Percentiles rank a stretch among this genome's conserved stretches.
Conservation (phyloP, 345 rosid species). For the Eucalyptus polyanthemos region DNA sequence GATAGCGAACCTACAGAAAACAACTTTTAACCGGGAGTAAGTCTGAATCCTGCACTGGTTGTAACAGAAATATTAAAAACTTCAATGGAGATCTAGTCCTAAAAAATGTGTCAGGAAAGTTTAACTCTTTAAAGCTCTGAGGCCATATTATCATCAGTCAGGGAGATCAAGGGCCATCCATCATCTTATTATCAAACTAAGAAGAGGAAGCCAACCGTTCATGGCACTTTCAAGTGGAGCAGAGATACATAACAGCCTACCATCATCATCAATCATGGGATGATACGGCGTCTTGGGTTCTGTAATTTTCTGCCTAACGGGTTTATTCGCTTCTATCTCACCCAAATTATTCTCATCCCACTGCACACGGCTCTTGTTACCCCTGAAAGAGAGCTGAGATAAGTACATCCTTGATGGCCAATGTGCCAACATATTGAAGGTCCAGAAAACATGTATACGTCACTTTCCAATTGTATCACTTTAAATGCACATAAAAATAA, state of each 20-base stretch:
- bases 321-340: constrained; percentile 94
- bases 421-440: not conserved
- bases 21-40: not conserved
- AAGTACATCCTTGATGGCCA: not conserved
- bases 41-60: not conserved
- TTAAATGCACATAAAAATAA: not conserved
- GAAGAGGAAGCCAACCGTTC: not conserved
- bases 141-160: not conserved
- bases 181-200: not conserved
- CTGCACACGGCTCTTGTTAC: constrained; percentile 50
- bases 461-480: not conserved
- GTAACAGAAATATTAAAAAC: not conserved
- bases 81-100: not conserved
- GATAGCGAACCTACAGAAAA: constrained; percentile 44
- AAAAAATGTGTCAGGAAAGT: not conserved
- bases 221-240: not conserved
- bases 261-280: constrained; percentile 87
- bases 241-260: constrained; percentile 19
- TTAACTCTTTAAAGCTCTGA: not conserved
- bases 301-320: constrained; percentile 92
- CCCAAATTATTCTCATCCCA: constrained; percentile 88
- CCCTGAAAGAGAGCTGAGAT: not conserved
- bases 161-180: not conserved
- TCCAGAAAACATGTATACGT: not conserved
- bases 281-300: constrained; percentile 99